Base-by-base conservation (phyloP, 2,329 filamentous ascomycete genomes). In the Cercospora sp. region DNA sequence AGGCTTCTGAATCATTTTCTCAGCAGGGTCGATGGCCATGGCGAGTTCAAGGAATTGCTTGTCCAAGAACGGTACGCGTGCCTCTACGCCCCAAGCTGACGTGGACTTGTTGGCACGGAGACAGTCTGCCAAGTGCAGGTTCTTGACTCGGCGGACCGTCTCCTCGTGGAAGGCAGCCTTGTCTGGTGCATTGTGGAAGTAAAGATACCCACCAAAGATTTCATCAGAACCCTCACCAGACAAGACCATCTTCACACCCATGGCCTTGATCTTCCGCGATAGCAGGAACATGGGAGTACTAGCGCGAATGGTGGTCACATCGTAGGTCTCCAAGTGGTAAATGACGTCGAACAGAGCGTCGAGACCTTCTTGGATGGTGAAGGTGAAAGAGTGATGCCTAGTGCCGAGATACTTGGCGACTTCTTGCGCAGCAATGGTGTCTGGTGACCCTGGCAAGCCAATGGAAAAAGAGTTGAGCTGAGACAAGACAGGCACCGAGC, bases 401-500 rank as follows among this genome's bases (percentile, higher is more conserved):
- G 95, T 99, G 77, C 95, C 96, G 51, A 99, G 88, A 86, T 97
- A 99, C 80, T 94, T 91, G 77, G 95, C 95, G 18, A 97, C 95
- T 82, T 97, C 92, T 66, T 94, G 84, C 18, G 95, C 95, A 58
- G 95, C 95, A 80, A 91, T 89, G 78, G 93, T 95, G 80, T 99
- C 95, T 60, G 95, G 95, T 36, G 95, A 92, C 74, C 90, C 92
- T 7, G 94, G 94, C 40, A 99, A 89, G 78, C 95, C 95, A 74
- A 99, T 99, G 16, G 95, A 99, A 86, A 99, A 99, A 16, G 94
- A 97, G 88, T 98, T 96, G 81, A 99, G 89, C 81, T 98, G 92
- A 40, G 94, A 93, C 64, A 98, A 89, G 77, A 95, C 92, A 65
- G 94, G 95, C 71, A 97, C 88, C 13, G 94, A 97, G 60, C 91